Evolutionary conservation across 2,329 filamentous ascomycete species (phyloP).

Genomic region (Fusarium graminum): DNA sequence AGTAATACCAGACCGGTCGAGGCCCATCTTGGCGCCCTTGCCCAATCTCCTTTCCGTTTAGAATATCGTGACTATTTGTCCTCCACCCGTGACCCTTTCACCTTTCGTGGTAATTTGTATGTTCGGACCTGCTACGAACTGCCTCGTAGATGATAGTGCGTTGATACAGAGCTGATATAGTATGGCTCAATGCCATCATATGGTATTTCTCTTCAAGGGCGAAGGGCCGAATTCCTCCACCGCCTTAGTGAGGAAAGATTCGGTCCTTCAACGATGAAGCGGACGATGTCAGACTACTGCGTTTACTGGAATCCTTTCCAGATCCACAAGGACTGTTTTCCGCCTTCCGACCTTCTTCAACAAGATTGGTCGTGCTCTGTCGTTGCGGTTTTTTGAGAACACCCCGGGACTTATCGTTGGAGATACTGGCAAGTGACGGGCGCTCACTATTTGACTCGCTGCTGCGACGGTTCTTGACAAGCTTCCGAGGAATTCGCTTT

Average conservation of each 20-base stretch:
- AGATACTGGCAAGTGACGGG: slow-evolving; percentile 19
- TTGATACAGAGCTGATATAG: not conserved
- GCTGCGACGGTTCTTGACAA: slow-evolving; percentile 58
- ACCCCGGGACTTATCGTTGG: slow-evolving; percentile 45
- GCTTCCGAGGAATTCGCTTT: slow-evolving; percentile 57
- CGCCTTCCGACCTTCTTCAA: slow-evolving; percentile 44
- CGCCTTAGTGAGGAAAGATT: slow-evolving; percentile 42
- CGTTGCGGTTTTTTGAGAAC: slow-evolving; percentile 57
- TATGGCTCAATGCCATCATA: not conserved
- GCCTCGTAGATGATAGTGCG: slow-evolving; percentile 6
- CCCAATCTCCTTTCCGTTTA: slow-evolving; percentile 2
- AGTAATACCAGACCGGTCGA: not conserved
- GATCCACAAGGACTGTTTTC: slow-evolving; percentile 44
- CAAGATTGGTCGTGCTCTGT: slow-evolving; percentile 47
- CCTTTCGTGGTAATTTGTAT: not conserved
- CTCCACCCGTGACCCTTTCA: not conserved
- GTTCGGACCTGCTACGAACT: not conserved
- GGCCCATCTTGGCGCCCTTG: not conserved
- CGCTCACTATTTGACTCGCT: slow-evolving; percentile 55
- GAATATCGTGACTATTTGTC: slow-evolving; percentile 2
- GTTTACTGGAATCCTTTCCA: slow-evolving; percentile 43
- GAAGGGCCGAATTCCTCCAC: not conserved
- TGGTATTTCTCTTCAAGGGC: not conserved
- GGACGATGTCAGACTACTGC: slow-evolving; percentile 45
- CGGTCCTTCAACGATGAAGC: slow-evolving; percentile 47